phyloP scores from a whole-genome alignment of 192 early-diverging fungal species.

The Geranomyces variabilis region DNA sequence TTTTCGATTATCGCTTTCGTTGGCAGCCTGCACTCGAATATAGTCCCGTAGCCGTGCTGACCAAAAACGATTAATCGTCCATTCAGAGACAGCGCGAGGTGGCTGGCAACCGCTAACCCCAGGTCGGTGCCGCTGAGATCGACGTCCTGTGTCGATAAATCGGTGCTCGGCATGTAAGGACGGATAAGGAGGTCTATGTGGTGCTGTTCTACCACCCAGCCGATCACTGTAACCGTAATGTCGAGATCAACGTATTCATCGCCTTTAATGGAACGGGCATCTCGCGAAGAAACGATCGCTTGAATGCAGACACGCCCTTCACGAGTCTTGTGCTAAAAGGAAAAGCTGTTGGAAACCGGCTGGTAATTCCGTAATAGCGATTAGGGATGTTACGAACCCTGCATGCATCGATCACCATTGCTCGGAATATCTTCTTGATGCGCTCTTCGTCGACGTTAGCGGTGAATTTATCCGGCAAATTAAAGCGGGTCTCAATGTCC shows the following conservation, averaged over 20 bases:
- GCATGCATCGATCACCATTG: slow-evolving; percentile 10
- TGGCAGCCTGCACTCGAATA: slow-evolving; percentile 19
- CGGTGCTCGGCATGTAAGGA: slow-evolving; percentile 11
- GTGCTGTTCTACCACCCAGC: not conserved
- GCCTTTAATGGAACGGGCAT: not conserved
- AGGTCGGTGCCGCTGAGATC: slow-evolving; percentile 7
- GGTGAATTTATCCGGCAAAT: not conserved
- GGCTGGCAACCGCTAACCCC: slow-evolving; percentile 19
- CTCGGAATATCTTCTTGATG: slow-evolving; percentile 10
- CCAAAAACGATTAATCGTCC: slow-evolving; percentile 22
- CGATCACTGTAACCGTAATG: slow-evolving; percentile 8
- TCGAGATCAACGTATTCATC: slow-evolving; percentile 10
- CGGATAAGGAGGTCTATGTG: slow-evolving; percentile 13
- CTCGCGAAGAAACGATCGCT: not conserved
- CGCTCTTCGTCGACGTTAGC: slow-evolving; percentile 11
- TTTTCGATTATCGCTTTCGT: not conserved
- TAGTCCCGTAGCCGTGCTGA: slow-evolving; percentile 16
- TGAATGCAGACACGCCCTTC: slow-evolving; percentile 5
- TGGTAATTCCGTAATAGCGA: too few species aligned
- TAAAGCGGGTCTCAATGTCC: slow-evolving; percentile 16
- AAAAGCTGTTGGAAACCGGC: too few species aligned
- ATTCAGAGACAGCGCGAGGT: slow-evolving; percentile 18
- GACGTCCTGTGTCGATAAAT: not conserved
- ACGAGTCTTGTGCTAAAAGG: too few species aligned
- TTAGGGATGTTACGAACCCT: slow-evolving; percentile 9